Conservation (phyloP, 352 stramenopile species). For the Phytophthora tubulina region DNA sequence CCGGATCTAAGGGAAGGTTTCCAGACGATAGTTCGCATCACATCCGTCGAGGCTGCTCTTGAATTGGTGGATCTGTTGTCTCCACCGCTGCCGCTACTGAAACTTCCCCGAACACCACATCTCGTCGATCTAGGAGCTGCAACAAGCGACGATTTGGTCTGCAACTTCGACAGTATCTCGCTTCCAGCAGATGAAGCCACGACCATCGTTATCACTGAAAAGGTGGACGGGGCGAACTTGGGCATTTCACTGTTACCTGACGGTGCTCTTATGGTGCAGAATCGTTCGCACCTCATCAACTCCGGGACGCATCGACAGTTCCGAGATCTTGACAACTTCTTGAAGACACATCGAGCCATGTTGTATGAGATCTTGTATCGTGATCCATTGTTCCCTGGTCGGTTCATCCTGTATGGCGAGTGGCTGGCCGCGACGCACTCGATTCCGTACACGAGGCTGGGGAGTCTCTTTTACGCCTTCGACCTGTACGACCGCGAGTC, state of each 20-base stretch:
- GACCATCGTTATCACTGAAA: constrained; percentile 77
- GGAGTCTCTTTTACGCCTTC: constrained; percentile 82
- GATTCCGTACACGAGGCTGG: constrained; percentile 75
- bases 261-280: constrained; percentile 74
- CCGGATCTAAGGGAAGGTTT: constrained; percentile 63
- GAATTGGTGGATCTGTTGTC: constrained; percentile 46
- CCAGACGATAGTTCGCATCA: constrained; percentile 57
- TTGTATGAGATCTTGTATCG: constrained; percentile 58
- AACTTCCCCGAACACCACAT: constrained; percentile 72
- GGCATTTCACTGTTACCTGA: constrained; percentile 71
- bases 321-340: constrained; percentile 65
- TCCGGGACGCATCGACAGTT: constrained; percentile 76
- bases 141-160: constrained; percentile 65
- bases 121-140: constrained; percentile 66
- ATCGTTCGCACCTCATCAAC: constrained; percentile 77
- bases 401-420: constrained; percentile 85
- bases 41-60: constrained; percentile 56
- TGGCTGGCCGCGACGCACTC: constrained; percentile 86
- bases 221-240: constrained; percentile 89
- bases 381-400: constrained; percentile 64
- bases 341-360: constrained; percentile 48
- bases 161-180: neutral
- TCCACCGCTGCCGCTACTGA: constrained; percentile 55
- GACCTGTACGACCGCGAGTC: constrained; percentile 78
- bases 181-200: constrained; percentile 19